Base-by-base conservation (phyloP, 148 eudicot genomes). In the Chenopodium formosanum region DNA sequence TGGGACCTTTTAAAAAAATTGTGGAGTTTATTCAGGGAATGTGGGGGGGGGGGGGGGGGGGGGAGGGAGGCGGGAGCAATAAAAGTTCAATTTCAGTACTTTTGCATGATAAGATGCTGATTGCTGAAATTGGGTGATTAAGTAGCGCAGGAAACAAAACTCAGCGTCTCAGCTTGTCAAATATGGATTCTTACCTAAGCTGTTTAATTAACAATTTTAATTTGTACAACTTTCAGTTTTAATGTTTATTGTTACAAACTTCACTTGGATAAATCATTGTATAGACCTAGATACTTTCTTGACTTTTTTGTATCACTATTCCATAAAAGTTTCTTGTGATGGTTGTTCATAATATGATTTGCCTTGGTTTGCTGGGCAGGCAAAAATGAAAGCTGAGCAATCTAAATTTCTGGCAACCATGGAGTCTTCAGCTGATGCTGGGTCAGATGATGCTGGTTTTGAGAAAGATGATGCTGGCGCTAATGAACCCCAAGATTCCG, bases 351-450 rank as follows among this genome's bases (percentile, higher is more conserved):
- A 72, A 20, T 75, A 25, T 37, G 70, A 56, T 40, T 50, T 76
- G 46, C 29, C 44, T n/a, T 74, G 32, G 34, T 9, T 56, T 85
- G 53, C 86, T 85, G 62, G 85, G 79, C 90, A 97, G 99, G 98
- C 92, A 75, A 94, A 92, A 87, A 97, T 97, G 99, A 89, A 90
- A 85, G 95, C 94, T 6, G 92, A 93, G 82, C 99, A 97, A 68
- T 91, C 98, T 32, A 97, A 92, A 80, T 97, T 97, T 86, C 63
- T 97, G 85, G 93, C 86, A 11, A 94, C 83, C 84, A 56, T 89
- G 70, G 83, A 89, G 80, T 87, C 89, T 12, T 63, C 84, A 46
- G 75, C 79, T 67, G 93, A 85, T 82, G 82, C 84, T 66, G 90
- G 60, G 67, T 80, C 86, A 84, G 91, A 90, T 83, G 93, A 84